Evolutionary conservation across 192 early-diverging fungal genomes (phyloP).

Genomic region (Coemansia sp.): DNA sequence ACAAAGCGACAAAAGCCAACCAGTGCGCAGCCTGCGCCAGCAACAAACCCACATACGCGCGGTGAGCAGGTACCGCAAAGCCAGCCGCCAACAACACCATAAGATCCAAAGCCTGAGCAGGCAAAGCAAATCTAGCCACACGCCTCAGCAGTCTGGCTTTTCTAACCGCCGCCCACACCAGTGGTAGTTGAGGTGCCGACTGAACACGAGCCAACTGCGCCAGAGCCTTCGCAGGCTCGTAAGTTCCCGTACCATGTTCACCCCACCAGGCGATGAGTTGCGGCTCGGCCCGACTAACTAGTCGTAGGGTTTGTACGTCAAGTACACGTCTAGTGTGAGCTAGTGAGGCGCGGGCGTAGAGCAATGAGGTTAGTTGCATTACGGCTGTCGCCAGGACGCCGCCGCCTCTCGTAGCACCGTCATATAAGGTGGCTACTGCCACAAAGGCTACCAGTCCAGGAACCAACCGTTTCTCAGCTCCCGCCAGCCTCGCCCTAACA

Average conservation of each 20-base stretch:
- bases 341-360: conserved; percentile 37
- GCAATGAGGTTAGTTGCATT: conserved; percentile 26
- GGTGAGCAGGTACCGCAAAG: conserved; percentile 45
- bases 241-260: not conserved
- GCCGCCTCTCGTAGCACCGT: conserved; percentile 49
- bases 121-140: conserved; percentile 15
- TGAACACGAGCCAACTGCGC: not conserved
- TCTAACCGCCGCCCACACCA: conserved; percentile 46
- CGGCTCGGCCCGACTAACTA: conserved; percentile 45
- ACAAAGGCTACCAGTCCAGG: conserved; percentile 43
- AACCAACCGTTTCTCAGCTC: conserved; percentile 46
- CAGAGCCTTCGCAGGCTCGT: conserved; percentile 9
- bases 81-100: conserved; percentile 13
- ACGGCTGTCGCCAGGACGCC: conserved; percentile 46
- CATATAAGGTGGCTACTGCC: conserved; percentile 41
- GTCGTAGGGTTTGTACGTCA: conserved; percentile 36
- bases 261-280: conserved; percentile 34
- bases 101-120: conserved; percentile 34
- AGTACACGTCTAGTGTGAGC: conserved; percentile 41
- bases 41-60: conserved; percentile 41
- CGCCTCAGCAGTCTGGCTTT: conserved; percentile 41
- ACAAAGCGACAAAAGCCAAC: conserved; percentile 34
- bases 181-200: conserved; percentile 15
- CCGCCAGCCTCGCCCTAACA: conserved; percentile 41
- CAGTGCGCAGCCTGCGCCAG: conserved; percentile 49